Base-by-base conservation (phyloP, 768 basidiomycete genomes). In the Serendipita sp. region DNA sequence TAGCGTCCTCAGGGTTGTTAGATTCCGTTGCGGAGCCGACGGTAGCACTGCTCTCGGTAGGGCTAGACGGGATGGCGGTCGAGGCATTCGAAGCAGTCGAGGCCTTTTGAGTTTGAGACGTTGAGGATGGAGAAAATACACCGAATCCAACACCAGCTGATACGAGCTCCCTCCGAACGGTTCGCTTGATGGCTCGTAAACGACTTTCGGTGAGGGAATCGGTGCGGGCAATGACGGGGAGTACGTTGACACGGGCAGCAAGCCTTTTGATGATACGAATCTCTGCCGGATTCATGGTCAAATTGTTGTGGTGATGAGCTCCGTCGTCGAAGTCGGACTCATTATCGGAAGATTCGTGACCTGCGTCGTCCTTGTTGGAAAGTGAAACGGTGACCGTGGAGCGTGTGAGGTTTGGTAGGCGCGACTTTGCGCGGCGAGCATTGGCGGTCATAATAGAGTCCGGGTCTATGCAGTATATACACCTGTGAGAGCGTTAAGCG, bases 381-480 rank as follows among this genome's bases (percentile, higher is more conserved):
- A 46, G 63, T 5, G 55, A 44, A 3, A 31, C 16, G 18, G n/a
- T 13, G 40, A 82, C 77, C 67, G 87, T 83, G n/a, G 87, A 88
- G 53, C 80, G 82, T 46, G 81, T 78, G 70, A 79, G 81, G 40
- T 73, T 72, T 23, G 62, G 66, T 29, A 78, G 69, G 3, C 79
- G 74, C 1, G 80, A 77, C 63, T 76, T 75, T 1, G 77, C 77
- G 62, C 78, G 79, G 64, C 83, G 78, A 45, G 80, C 76, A 62
- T 78, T 73, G 37, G 75, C 73, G 3, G 82, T 79, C 76, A 82
- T 78, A 68, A 91, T 80, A 15, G 86, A 83, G 29, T 80, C 74
- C 11, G 90, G 89, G 70, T 91, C 88, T 69, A 91, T 79, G 81
- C 91, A 80, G 73, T 92, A 91, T 66, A 92, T 87, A 71, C 86